Conservation (phyloP, 2,329 filamentous ascomycete genomes). For the Aspergillus versicolor region DNA sequence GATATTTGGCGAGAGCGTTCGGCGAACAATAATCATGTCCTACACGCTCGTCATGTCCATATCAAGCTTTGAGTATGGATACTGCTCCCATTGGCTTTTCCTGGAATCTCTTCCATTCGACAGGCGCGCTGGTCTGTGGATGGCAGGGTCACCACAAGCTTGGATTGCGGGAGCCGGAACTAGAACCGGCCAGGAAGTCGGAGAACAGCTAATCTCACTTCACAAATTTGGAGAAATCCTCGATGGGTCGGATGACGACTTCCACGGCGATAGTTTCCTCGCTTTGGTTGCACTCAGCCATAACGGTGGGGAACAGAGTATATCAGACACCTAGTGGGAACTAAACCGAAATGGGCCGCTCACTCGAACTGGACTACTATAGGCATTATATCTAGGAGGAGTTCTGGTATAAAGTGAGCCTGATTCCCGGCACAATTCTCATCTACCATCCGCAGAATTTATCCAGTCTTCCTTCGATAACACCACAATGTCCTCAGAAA, state of each 20-base stretch:
- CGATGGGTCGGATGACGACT: background rate
- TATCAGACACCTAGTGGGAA: background rate
- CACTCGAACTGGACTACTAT: background rate
- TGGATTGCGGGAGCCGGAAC: constrained; percentile 1
- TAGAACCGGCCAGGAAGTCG: constrained; percentile 1
- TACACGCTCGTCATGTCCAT: constrained; percentile 1
- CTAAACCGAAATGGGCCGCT: background rate
- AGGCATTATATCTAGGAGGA: background rate
- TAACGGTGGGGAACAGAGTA: background rate
- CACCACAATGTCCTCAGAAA: constrained; percentile 17
- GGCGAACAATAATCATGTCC: constrained; percentile 4
- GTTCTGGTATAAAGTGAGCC: background rate
- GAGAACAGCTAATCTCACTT: constrained; percentile 1
- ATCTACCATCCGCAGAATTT: background rate
- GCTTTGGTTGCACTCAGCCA: background rate
- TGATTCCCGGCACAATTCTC: background rate
- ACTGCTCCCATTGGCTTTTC: constrained; percentile 6
- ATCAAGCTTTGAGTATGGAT: background rate
- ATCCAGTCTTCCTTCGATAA: background rate
- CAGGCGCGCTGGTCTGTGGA: constrained; percentile 1
- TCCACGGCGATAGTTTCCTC: background rate
- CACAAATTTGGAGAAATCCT: constrained; percentile 1
- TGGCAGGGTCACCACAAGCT: constrained; percentile 3
- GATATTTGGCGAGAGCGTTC: constrained; percentile 5
- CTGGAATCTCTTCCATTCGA: constrained; percentile 8